Base-by-base conservation (phyloP, 441 rosid genomes). In the Aquilaria agallochum region DNA sequence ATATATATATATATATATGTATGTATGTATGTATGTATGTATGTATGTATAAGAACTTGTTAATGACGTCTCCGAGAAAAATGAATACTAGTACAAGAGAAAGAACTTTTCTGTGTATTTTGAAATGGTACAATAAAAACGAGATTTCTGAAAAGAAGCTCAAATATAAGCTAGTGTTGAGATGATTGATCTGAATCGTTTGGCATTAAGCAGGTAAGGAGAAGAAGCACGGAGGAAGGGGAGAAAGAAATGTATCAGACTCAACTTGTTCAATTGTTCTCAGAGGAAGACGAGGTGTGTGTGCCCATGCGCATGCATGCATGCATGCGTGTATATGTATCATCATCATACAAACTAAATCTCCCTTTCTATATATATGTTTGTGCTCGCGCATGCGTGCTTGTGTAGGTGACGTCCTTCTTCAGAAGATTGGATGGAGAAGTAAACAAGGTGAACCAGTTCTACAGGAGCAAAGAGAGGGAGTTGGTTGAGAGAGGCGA, bases 401-500 rank as follows among this genome's bases (percentile, higher is more conserved):
- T 30, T 0, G 2, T n/a, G 33, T 30, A 95, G 99, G 91, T 85
- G 72, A 81, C 67, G 67, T 72, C 62, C 14, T 95, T 92, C 73
- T 95, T 92, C 50, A 87, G 71, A 71, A 78, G 65, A 32, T 14
- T 95, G 50, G 98, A 88, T 50, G 90, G 78, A 36, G 99, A 95
- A 63, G 72, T 92, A 8, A 81, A 85, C 63, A 92, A 89, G 66
- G 98, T 92, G 73, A 92, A 92, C 78, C 84, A 78, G 56, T 95
- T 95, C 66, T 85, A 92, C 82, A 85, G 74, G 75, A 63, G 64
- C 0, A 86, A 74, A 74, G 99, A 95, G 72, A 76, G 73, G 9
- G 99, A 95, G 75, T 87, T 95, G 45, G 59, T 88, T 1, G 96
- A 85, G 49, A 95, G 91, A 72, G 98, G 93, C 50, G 92, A 86